Conservation (phyloP, 495 filamentous ascomycete species). For the Hypoxylon cercidicola region DNA sequence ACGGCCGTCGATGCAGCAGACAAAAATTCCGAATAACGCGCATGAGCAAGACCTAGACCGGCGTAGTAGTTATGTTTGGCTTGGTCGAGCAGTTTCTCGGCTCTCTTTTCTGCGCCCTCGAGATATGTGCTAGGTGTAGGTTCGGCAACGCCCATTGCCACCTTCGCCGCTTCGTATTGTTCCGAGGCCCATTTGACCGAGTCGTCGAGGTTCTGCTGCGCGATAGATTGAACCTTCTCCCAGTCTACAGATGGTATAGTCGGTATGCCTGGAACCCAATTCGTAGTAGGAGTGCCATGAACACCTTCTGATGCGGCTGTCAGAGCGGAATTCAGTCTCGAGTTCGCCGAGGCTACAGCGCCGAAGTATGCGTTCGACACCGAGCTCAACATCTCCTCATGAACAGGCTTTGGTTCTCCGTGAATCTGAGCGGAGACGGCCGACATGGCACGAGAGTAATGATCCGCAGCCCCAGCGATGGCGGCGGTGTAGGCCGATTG, state of each 20-base stretch:
- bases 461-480: conserved; percentile 66
- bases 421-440: conserved; percentile 71
- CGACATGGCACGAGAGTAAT: conserved; percentile 73
- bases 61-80: conserved; percentile 81
- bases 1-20: conserved; percentile 72
- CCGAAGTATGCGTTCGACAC: conserved; percentile 75
- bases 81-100: conserved; percentile 66
- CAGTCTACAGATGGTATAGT: conserved; percentile 53
- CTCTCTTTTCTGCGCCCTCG: conserved; percentile 62
- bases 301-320: conserved; percentile 56
- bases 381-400: conserved; percentile 71
- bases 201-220: conserved; percentile 70
- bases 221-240: conserved; percentile 63
- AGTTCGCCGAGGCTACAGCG: conserved; percentile 69
- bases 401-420: conserved; percentile 70
- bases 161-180: conserved; percentile 69
- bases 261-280: conserved; percentile 33
- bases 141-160: conserved; percentile 61
- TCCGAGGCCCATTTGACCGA: conserved; percentile 71
- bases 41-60: conserved; percentile 78
- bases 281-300: conserved; percentile 57
- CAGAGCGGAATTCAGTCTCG: conserved; percentile 62
- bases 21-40: conserved; percentile 77
- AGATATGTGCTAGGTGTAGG: conserved; percentile 62
- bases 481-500: conserved; percentile 70